Percentiles rank a stretch among this genome's conserved stretches.
Evolutionary conservation across 345 rosid genomes (phyloP).

Genomic region (Salix caprea): DNA sequence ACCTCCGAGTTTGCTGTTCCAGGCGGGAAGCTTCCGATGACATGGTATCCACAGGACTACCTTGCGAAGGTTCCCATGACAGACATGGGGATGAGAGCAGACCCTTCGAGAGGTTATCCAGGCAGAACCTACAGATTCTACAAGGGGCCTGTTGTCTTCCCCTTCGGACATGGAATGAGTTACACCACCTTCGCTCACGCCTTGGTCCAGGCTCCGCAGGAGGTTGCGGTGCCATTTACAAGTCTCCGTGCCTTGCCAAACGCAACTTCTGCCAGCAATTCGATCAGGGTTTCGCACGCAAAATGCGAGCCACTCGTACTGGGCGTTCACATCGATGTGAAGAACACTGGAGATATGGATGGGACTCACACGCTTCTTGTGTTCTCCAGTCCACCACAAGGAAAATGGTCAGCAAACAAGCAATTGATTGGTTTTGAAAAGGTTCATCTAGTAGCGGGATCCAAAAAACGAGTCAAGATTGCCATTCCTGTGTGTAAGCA

Average conservation of each 20-base stretch:
- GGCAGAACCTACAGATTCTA: conserved; percentile 57
- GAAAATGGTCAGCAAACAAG: conserved; percentile 45
- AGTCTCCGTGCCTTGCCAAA: conserved; percentile 29
- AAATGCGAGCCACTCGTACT: conserved; percentile 46
- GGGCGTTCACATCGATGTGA: conserved; percentile 49
- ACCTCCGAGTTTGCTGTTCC: neutral
- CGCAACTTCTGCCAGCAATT: conserved; percentile 33
- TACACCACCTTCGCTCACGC: conserved; percentile 52
- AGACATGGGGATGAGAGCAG: conserved; percentile 29
- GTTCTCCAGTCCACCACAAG: conserved; percentile 51
- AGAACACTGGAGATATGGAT: conserved; percentile 61
- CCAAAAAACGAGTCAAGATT: conserved; percentile 40
- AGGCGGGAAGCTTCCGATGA: conserved; percentile 36
- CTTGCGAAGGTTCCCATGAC: conserved; percentile 30
- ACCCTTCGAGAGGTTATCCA: conserved; percentile 24
- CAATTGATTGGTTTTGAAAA: conserved; percentile 69
- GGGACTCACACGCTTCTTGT: conserved; percentile 78
- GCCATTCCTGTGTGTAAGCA: conserved; percentile 69
- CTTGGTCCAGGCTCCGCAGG: conserved; percentile 41
- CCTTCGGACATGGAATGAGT: conserved; percentile 75
- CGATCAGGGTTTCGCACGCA: conserved; percentile 48
- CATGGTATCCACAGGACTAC: conserved; percentile 33
- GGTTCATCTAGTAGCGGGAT: conserved; percentile 56
- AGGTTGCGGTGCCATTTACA: conserved; percentile 36
- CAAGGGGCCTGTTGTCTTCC: conserved; percentile 82